phyloP scores from a whole-genome alignment of 2,329 filamentous ascomycete species.

The Beauveria australis region DNA sequence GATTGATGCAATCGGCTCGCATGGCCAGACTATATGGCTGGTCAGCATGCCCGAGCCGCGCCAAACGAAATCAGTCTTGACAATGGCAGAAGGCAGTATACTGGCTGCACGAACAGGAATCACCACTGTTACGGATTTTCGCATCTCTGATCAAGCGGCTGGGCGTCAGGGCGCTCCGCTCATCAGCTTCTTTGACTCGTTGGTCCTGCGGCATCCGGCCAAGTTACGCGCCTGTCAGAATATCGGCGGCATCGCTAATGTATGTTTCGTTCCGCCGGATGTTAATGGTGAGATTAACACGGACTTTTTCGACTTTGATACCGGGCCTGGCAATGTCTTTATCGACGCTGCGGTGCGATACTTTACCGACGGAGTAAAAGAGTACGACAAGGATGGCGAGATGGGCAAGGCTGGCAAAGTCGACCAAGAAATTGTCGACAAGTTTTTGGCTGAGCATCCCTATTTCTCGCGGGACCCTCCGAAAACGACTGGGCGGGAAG shows the following conservation, averaged over 20 bases:
- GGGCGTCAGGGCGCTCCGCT: conserved; percentile 47
- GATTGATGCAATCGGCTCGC: conserved; percentile 48
- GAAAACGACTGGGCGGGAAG: conserved; percentile 51
- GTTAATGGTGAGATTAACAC: conserved; percentile 22
- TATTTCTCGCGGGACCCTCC: conserved; percentile 45
- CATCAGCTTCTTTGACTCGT: conserved; percentile 47
- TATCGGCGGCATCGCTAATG: conserved; percentile 52
- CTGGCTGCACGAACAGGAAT: conserved; percentile 47
- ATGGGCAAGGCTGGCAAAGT: conserved; percentile 41
- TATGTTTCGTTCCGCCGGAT: conserved; percentile 50
- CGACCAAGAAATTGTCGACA: conserved; percentile 42
- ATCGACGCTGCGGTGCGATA: conserved; percentile 49
- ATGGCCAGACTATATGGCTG: conserved; percentile 52
- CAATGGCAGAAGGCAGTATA: conserved; percentile 49
- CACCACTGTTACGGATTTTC: conserved; percentile 51
- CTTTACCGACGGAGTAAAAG: conserved; percentile 39
- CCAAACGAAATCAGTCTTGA: conserved; percentile 39
- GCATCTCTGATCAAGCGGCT: conserved; percentile 44
- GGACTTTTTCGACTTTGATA: conserved; percentile 40
- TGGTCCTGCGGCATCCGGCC: conserved; percentile 46
- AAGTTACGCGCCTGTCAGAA: conserved; percentile 53
- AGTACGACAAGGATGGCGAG: conserved; percentile 44
- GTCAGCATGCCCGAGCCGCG: conserved; percentile 42
- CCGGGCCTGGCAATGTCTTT: conserved; percentile 47
- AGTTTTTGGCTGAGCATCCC: conserved; percentile 35